Base-by-base conservation (phyloP, 257 asterid genomes). In the Fraxinus excelsior region DNA sequence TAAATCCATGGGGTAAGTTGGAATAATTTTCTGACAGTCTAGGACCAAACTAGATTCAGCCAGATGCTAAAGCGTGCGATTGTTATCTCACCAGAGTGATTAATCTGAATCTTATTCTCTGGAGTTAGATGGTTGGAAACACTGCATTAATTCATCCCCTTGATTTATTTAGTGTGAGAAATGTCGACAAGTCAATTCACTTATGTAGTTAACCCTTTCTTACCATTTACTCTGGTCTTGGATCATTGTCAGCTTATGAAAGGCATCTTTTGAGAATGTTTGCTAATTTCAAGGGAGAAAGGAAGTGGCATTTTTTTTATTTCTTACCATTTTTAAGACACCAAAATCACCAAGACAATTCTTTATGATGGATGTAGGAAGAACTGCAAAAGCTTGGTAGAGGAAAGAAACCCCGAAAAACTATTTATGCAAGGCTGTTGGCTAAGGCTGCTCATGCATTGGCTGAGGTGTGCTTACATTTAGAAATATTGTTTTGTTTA, bases 371-470 rank as follows among this genome's bases (percentile, higher is more conserved):
- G 73, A 70, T 90, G 89, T 72, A 96, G 99, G 97, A 91, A 71
- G 98, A 93, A 81, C 85, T 93, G 65, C 80, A 79, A 44, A 90
- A 84, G 85, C 85, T 87, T 75, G 97, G 93, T 65, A 85, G 87
- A 91, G 91, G 86, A 75, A 89, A 79, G 84, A 93, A 81, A 80
- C 97, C 98, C 5, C 92, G 86, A 83, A 96, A 89, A 85, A 90
- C 98, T 56, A 82, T 78, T 37, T 91, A 90, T 74, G 97, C 94
- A 49, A 91, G 95, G 84, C 91, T 96, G 79, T 78, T 96, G 88
- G 85, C 95, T 28, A 93, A 89, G 88, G 99, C 98, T 80, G 89
- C 97, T 70, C 98, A 96, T 87, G 97, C 97, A 69, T 84, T 93
- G 81, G 97, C 98, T 76, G 98, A 93, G 97, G 98, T 93, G 80